Percentiles rank a stretch among this genome's conserved stretches.
Conservation (phyloP, 352 stramenopile genomes). For the Achlya hypogyna region DNA sequence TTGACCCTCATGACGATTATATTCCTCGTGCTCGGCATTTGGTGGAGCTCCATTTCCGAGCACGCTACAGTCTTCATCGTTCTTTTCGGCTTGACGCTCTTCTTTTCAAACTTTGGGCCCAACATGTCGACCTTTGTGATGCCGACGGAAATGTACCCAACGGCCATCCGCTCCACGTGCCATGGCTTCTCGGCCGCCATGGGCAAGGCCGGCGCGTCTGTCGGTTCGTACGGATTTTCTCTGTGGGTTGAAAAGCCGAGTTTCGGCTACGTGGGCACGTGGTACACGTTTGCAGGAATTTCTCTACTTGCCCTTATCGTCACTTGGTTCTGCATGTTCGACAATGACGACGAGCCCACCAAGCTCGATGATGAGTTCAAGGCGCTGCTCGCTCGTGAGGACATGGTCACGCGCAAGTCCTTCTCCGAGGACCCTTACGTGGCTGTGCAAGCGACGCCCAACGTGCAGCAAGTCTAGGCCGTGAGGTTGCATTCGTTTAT, state of each 20-base stretch:
- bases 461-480: neutral
- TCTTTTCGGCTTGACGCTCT: constrained; percentile 31
- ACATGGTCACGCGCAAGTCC: neutral
- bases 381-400: constrained; percentile 11
- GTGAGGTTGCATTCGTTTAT: neutral
- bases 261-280: constrained; percentile 48
- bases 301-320: constrained; percentile 31
- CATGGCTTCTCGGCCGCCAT: constrained; percentile 81
- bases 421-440: neutral
- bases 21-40: constrained; percentile 22
- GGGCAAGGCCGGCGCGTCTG: constrained; percentile 80
- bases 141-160: constrained; percentile 82
- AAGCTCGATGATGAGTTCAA: constrained; percentile 57
- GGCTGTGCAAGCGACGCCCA: neutral
- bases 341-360: constrained; percentile 44
- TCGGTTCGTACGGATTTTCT: constrained; percentile 58
- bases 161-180: constrained; percentile 75
- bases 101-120: constrained; percentile 35
- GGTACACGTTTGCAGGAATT: constrained; percentile 52
- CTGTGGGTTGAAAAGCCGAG: constrained; percentile 46
- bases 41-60: constrained; percentile 21
- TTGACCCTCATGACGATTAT: constrained; percentile 24
- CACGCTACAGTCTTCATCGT: constrained; percentile 22
- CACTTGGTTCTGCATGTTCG: constrained; percentile 57
- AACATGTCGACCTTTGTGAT: constrained; percentile 78